Evolutionary conservation across 75 land plant genomes (phyloP).

Genomic region (Chamaecyparis obtusa): DNA sequence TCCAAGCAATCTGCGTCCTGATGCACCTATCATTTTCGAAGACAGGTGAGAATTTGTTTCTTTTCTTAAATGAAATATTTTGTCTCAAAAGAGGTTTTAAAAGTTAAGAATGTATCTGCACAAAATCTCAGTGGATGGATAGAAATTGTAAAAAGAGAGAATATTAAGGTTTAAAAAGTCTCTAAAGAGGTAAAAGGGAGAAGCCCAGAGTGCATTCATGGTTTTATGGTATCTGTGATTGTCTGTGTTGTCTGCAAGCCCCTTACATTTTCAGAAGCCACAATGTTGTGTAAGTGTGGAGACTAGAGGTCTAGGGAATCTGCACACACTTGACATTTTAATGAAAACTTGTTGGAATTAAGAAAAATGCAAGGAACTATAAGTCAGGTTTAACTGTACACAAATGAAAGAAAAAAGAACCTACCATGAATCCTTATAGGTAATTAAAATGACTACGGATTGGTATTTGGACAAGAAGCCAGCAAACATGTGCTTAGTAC

Average conservation of each 20-base stretch:
- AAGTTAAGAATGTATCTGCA: background rate
- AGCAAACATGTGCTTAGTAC: background rate
- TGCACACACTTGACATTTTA: background rate
- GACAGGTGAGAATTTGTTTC: slow-evolving; percentile 42
- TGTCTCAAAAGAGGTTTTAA: background rate
- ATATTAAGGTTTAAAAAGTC: background rate
- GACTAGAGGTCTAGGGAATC: background rate
- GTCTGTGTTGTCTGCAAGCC: background rate
- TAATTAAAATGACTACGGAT: background rate
- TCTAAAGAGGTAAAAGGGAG: background rate
- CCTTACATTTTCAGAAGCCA: background rate
- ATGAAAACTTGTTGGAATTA: no score
- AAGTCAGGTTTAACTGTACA: background rate
- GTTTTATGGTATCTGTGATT: background rate
- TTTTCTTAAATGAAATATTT: background rate
- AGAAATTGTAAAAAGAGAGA: background rate
- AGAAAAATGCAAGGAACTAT: background rate
- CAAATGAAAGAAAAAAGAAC: background rate
- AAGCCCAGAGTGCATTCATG: background rate
- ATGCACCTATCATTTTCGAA: slow-evolving; percentile 57
- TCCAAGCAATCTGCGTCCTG: slow-evolving; percentile 44
- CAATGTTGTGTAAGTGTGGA: background rate
- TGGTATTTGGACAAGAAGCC: background rate
- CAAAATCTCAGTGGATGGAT: background rate
- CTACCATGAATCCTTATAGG: background rate